Evolutionary conservation across 768 basidiomycete species (phyloP).

Genomic region (Kwoniella mangroviensis): DNA sequence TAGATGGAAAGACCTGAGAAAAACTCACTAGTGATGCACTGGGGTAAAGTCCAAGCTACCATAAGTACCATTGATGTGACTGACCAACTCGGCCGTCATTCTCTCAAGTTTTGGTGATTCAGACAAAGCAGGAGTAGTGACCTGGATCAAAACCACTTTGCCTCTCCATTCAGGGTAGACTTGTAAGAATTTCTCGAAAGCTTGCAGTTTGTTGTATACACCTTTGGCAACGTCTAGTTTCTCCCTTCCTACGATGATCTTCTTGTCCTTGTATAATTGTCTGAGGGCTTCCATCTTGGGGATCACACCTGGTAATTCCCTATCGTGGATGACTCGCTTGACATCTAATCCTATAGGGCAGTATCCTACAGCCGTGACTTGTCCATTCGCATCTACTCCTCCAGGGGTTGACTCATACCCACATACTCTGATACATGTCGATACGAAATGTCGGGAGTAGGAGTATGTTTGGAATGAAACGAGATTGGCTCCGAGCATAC

Average conservation of each 20-base stretch:
- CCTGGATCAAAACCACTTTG: conserved; percentile 72
- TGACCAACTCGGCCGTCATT: conserved; percentile 89
- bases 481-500: conserved; percentile 95
- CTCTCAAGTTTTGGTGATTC: conserved; percentile 93
- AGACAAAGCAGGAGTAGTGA: conserved; percentile 88
- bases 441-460: conserved; percentile 91
- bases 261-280: conserved; percentile 89
- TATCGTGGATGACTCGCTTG: conserved; percentile 80
- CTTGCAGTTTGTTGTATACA: conserved; percentile 92
- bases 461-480: conserved; percentile 96
- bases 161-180: conserved; percentile 96
- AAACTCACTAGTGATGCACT: conserved; percentile 91
- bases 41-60: conserved; percentile 94
- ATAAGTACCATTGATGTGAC: conserved; percentile 93
- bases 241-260: conserved; percentile 96
- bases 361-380: conserved; percentile 78
- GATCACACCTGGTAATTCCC: conserved; percentile 75
- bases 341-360: conserved; percentile 97
- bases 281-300: conserved; percentile 88
- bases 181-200: conserved; percentile 89
- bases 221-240: conserved; percentile 99
- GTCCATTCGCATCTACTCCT: conserved; percentile 84
- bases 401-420: conserved; percentile 80
- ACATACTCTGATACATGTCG: conserved; percentile 92
- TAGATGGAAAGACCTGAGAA: no score